Base-by-base conservation (phyloP, 2,329 filamentous ascomycete species). In the Aquanectria penicillioides region DNA sequence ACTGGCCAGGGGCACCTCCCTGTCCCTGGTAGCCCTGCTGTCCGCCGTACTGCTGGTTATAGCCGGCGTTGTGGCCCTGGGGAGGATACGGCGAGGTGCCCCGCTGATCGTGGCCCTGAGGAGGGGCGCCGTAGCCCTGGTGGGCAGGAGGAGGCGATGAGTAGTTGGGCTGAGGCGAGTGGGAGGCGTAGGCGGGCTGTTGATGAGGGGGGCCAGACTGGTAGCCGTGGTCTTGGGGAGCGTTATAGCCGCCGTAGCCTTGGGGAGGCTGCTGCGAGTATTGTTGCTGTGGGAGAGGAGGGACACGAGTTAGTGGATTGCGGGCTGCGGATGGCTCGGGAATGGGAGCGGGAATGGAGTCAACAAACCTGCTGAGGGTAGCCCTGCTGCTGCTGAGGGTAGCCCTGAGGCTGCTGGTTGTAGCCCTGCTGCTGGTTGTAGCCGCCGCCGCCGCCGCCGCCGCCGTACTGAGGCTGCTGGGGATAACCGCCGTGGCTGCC, bases 161-260 rank as follows among this genome's bases (percentile, higher is more conserved):
- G 61, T 73, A 71, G 62, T 59, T 58, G 4, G 63, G 65, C 44
- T 71, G 71, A 8, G 65, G 69, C 28, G 65, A 58, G 61, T 68
- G 60, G 4, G 69, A 64, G 46, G 55, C 46, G 49, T 70, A 65
- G 48, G 44, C 49, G 22, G 61, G 65, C 37, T 68, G 68, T 20
- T 43, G 49, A 17, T 47, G 62, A 23, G 59, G 65, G 12, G 29
- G 47, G 38, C 55, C 26, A 47, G 64, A 61, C 34, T 34, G 33
- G 18, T 67, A 64, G 18, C 47, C 53, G 5, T 68, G 65, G 31
- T 43, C 20, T 25, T 43, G 40, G 12, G 23, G 40, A 43, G n/a
- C n/a, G n/a, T n/a, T n/a, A n/a, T n/a, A n/a, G n/a, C n/a, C n/a
- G 23, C 50, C 55, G 6, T 68, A 62, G 34, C n/a, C 10, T 25